Conservation (phyloP, 2,329 filamentous ascomycete genomes). For the Trichoderma polysporum region DNA sequence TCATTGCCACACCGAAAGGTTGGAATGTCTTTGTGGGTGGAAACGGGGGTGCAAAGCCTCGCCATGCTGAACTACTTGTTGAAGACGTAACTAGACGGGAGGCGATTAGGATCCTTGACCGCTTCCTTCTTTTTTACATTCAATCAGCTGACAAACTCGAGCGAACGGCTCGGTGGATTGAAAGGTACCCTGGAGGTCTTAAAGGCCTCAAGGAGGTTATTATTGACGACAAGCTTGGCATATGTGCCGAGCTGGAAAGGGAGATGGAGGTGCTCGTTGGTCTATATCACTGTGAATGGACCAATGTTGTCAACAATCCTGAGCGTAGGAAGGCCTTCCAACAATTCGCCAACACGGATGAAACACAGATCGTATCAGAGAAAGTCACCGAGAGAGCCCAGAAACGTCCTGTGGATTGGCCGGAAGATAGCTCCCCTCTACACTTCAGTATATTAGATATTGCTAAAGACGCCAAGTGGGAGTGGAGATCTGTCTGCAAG, state of each 20-base stretch:
- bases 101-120: conserved; percentile 79
- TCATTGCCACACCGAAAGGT: conserved; percentile 89
- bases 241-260: conserved; percentile 77
- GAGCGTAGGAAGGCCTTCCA: conserved; percentile 67
- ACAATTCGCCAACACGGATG: conserved; percentile 81
- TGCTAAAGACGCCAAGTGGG: conserved; percentile 57
- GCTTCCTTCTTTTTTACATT: conserved; percentile 92
- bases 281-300: conserved; percentile 90
- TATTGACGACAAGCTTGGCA: conserved; percentile 81
- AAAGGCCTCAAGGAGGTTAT: conserved; percentile 80
- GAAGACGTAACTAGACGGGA: conserved; percentile 83
- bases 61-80: conserved; percentile 78
- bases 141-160: conserved; percentile 88
- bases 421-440: conserved; percentile 62
- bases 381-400: conserved; percentile 71
- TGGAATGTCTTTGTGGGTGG: conserved; percentile 92
- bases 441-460: conserved; percentile 66
- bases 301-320: conserved; percentile 71
- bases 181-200: conserved; percentile 79
- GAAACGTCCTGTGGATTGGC: conserved; percentile 73
- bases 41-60: conserved; percentile 83
- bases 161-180: conserved; percentile 84
- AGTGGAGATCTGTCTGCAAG: conserved; percentile 79
- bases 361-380: conserved; percentile 69
- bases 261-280: conserved; percentile 86